Evolutionary conservation across 2,329 filamentous ascomycete species (phyloP).

Genomic region (Verticillium nubilum): DNA sequence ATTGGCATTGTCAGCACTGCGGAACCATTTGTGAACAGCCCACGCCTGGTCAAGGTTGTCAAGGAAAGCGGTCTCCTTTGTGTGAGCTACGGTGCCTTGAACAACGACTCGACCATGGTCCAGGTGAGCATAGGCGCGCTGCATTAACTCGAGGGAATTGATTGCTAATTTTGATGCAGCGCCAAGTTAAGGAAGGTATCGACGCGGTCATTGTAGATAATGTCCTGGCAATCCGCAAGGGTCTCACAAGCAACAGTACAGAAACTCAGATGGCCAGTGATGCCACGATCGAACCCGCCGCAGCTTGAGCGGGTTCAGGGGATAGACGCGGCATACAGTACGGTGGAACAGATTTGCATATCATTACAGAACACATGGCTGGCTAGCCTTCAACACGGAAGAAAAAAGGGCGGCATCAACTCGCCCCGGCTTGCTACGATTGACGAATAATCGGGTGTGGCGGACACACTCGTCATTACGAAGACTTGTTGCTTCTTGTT

Average conservation of each 20-base stretch:
- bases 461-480: neutral
- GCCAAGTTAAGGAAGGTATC: slow-evolving; percentile 91
- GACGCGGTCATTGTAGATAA: slow-evolving; percentile 97
- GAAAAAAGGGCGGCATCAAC: neutral
- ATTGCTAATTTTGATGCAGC: slow-evolving; percentile 36
- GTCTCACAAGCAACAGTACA: slow-evolving; percentile 54
- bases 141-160: neutral
- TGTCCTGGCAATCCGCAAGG: slow-evolving; percentile 87
- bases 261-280: slow-evolving; percentile 10
- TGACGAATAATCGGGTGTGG: neutral
- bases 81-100: slow-evolving; percentile 86
- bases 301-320: neutral
- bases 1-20: slow-evolving; percentile 87
- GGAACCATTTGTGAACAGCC: slow-evolving; percentile 82
- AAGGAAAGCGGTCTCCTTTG: slow-evolving; percentile 93
- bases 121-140: slow-evolving; percentile 53
- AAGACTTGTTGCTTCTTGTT: neutral
- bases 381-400: neutral
- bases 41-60: slow-evolving; percentile 82
- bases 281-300: neutral
- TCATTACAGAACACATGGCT: neutral
- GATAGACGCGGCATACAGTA: neutral
- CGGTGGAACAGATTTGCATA: neutral
- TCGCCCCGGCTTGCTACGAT: neutral
- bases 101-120: slow-evolving; percentile 83